A percentile compares a stretch with the other conserved stretches of the same genome.
These are phyloP conservation scores for Gaeumannomyces tritici DNA, from an alignment of 2,329 filamentous ascomycete genomes.

Conservation along the genomic window DNA sequence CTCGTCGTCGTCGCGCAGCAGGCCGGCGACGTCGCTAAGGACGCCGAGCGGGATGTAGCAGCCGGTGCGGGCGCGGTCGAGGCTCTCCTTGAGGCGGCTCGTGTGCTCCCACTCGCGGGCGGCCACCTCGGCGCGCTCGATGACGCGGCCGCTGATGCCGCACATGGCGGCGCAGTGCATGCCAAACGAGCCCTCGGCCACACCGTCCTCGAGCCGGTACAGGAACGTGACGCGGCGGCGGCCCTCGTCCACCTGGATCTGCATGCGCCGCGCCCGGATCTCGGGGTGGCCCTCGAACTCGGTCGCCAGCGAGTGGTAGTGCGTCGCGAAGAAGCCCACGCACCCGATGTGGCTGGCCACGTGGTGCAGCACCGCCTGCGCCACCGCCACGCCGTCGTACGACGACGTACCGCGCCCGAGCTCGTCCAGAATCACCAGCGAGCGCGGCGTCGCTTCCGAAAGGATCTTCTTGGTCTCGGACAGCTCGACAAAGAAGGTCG, in stretches of 20 bases:
- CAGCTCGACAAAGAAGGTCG: constrained; percentile 95
- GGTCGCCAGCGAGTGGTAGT: constrained; percentile 87
- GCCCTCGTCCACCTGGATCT: constrained; percentile 82
- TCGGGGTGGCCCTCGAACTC: constrained; percentile 89
- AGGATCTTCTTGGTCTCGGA: constrained; percentile 98
- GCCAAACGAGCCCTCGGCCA: constrained; percentile 93
- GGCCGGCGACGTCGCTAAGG: constrained; percentile 76
- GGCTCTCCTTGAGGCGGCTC: constrained; percentile 75
- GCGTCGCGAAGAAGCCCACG: constrained; percentile 92
- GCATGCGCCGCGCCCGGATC: constrained; percentile 80
- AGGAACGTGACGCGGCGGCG: constrained; percentile 88
- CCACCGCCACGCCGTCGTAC: constrained; percentile 93
- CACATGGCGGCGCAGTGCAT: constrained; percentile 99
- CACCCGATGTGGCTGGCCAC: constrained; percentile 89
- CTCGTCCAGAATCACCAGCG: constrained; percentile 93
- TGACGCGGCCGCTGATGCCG: constrained; percentile 74
- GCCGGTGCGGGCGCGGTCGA: constrained; percentile 70
- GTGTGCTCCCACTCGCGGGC: constrained; percentile 95
- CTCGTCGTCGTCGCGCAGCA: constrained; percentile 50
- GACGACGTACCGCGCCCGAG: constrained; percentile 89
- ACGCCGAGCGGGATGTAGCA: constrained; percentile 78
- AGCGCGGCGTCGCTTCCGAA: constrained; percentile 84
- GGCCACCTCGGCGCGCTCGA: constrained; percentile 79
- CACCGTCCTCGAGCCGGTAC: constrained; percentile 86
- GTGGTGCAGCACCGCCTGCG: constrained; percentile 94